Evolutionary conservation across 169 alveolate species (phyloP).

Genomic region (Eimeria sp.): DNA sequence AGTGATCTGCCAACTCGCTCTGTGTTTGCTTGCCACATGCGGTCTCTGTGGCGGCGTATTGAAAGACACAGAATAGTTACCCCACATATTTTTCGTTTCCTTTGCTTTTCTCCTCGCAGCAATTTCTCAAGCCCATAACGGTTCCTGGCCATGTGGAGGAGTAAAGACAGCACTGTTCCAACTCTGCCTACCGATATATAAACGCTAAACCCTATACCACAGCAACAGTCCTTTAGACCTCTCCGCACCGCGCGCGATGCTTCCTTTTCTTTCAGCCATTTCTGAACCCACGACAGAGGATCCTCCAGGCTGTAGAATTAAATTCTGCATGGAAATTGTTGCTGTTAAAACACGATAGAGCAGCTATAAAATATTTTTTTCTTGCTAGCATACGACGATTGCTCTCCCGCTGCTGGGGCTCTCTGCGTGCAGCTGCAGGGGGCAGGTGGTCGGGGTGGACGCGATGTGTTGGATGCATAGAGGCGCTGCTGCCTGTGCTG

Average conservation of each 20-base stretch:
- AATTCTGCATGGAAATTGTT: background rate
- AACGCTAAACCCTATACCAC: background rate
- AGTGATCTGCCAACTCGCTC: background rate
- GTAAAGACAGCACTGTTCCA: background rate
- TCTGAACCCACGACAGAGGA: background rate
- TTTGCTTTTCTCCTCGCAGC: constrained; percentile 28
- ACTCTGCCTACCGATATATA: background rate
- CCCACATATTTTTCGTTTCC: background rate
- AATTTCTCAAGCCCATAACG: constrained; percentile 78
- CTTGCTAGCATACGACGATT: background rate
- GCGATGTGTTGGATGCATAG: constrained; percentile 86
- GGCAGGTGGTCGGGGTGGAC: constrained; percentile 82
- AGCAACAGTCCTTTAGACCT: background rate
- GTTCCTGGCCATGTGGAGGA: constrained; percentile 68
- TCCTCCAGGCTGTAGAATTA: background rate
- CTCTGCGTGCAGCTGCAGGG: constrained; percentile 72
- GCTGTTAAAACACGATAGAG: background rate
- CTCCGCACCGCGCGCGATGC: no score
- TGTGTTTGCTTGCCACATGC: background rate
- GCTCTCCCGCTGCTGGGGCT: background rate
- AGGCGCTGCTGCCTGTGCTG: constrained; percentile 83
- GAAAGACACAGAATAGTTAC: no score
- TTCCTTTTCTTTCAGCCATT: background rate
- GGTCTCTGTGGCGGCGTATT: background rate
- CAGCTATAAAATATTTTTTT: background rate